Percentiles rank a stretch among this genome's conserved stretches.
phyloP scores from a whole-genome alignment of 202 grass and related monocot species.

The Setaria italica region DNA sequence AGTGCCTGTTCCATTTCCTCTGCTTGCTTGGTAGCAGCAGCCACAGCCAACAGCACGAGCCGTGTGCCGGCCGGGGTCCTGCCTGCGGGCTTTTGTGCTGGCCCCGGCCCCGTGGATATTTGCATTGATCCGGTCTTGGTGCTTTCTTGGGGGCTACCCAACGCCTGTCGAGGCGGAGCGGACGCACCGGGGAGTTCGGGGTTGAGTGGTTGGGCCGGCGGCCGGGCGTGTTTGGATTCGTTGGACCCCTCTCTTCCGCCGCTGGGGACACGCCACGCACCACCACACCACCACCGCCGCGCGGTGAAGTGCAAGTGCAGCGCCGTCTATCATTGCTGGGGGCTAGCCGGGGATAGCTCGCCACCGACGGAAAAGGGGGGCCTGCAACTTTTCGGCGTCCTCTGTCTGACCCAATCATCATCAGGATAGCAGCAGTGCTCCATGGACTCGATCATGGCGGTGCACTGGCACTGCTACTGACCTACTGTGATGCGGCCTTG shows the following conservation, averaged over 20 bases:
- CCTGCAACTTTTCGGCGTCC: not conserved
- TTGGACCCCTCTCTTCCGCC: not conserved
- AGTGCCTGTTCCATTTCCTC: not conserved
- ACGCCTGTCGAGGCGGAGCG: not conserved
- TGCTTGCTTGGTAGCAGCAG: not conserved
- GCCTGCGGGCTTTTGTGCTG: not conserved
- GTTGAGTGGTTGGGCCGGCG: not conserved
- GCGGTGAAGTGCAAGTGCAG: not conserved
- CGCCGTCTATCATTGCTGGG: conserved; percentile 32
- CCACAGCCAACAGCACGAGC: not conserved
- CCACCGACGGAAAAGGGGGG: conserved; percentile 27
- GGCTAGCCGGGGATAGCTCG: not conserved
- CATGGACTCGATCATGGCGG: not conserved
- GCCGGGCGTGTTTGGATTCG: conserved; percentile 38
- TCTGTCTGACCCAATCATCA: conserved; percentile 33
- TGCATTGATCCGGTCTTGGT: not conserved
- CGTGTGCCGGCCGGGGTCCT: not conserved
- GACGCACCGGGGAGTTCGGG: not conserved
- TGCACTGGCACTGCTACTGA: not conserved
- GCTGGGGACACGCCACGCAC: not conserved
- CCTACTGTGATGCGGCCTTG: not conserved
- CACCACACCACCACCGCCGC: not conserved
- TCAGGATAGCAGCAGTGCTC: not conserved
- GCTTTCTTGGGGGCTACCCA: conserved; percentile 40
- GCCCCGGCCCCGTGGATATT: not conserved